Base-by-base conservation (phyloP, 2,329 filamentous ascomycete genomes). In the Aureobasidium sp. region DNA sequence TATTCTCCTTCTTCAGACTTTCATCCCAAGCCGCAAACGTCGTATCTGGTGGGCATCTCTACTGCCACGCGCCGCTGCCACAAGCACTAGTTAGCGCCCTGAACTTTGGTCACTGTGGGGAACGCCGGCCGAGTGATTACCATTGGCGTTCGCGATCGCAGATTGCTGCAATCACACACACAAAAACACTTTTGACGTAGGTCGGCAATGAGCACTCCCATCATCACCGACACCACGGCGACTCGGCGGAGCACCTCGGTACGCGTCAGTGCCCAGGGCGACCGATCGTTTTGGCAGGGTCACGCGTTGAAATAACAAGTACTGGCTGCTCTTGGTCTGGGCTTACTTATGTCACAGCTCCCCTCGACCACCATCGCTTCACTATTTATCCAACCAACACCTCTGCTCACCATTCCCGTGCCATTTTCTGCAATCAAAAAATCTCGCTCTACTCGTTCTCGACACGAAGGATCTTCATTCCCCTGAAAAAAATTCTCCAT, bases 301-400 rank as follows among this genome's bases (percentile, higher is more conserved):
- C 57, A 60, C 45, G 44, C 34, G 57, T 49, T 34, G 34, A 34
- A 20, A 25, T 51, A 51, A 37, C 31, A 48, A 49, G 57, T 51
- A 51, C 57, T 60, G 25, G 37, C 22, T 53, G 29, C 41, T 34
- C 29, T 39, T 48, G 55, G 55, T 59, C 55, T 44, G 41, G 34
- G 55, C 55, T 59, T 49, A 60, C 57, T 60, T 60, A 60, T 60
- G 57, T 60, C 57, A 60, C 57, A 60, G 57, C 57, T 41, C 31
- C 57, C 57, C 57, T 60, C 36, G 31, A 60, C 22, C 53, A 59
- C 20, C 17, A 47, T 25, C 31, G 5, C 45, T 48, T 22, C n/a
- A 45, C 29, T 48, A 39, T 59, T 48, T 59, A 59, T 48, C 55
- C 31, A 48, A 25, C 6, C 34, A 29, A 7, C 53, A 47, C 55